Evolutionary conservation across 345 rosid genomes (phyloP).

Genomic region (Moringa oleifera): DNA sequence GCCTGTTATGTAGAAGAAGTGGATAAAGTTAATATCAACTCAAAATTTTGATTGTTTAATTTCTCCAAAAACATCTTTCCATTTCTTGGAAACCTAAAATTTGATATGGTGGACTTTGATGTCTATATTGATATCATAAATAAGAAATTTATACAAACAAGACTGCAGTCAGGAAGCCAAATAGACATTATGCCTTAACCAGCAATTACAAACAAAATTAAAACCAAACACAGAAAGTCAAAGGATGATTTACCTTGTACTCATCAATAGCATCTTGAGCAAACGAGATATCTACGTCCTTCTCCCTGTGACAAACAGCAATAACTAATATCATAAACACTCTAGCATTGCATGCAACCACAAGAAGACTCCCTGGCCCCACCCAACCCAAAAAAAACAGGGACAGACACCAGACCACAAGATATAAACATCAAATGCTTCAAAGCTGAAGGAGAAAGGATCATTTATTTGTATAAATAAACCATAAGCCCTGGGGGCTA

Average conservation of each 20-base stretch:
- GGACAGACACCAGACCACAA: not conserved
- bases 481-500: not conserved
- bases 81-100: not conserved
- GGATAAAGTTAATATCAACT: not conserved
- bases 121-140: not conserved
- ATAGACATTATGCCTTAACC: not conserved
- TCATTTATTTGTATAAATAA: constrained; percentile 1
- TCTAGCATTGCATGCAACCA: no score
- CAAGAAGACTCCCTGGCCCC: no score
- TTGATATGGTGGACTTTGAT: no score
- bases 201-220: not conserved
- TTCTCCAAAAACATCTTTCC: not conserved
- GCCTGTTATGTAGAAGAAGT: not conserved
- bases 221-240: constrained; percentile 11
- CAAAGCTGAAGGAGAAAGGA: not conserved
- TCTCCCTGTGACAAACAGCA: constrained; percentile 61
- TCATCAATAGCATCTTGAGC: constrained; percentile 97
- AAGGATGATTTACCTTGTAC: constrained; percentile 54
- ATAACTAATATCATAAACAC: not conserved
- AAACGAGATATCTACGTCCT: constrained; percentile 77
- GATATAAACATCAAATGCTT: not conserved
- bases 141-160: not conserved
- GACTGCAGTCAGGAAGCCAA: not conserved
- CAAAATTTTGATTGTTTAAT: no score
- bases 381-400: not conserved